These are phyloP conservation scores for Schizopora paradoxa DNA, from an alignment of 1,284 basidiomycete genomes.

Conservation along the genomic window DNA sequence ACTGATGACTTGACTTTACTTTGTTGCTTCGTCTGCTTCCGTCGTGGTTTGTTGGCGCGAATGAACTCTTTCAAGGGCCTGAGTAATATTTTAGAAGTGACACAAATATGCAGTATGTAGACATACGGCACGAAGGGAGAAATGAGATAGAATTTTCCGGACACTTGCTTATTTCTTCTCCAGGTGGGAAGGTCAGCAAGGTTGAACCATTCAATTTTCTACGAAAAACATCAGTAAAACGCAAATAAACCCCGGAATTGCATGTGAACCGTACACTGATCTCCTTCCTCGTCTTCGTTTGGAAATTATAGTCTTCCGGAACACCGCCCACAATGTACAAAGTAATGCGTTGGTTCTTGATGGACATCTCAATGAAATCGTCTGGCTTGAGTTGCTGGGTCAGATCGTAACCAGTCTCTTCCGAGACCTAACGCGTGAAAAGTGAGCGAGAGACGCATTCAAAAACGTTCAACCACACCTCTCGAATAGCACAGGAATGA, in stretches of 20 bases:
- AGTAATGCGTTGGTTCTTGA: slow-evolving; percentile 86
- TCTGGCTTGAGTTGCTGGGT: slow-evolving; percentile 61
- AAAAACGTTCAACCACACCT: slow-evolving; percentile 47
- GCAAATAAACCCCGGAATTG: neutral
- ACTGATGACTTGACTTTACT: slow-evolving; percentile 21
- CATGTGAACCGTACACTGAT: slow-evolving; percentile 68
- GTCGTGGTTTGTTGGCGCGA: slow-evolving; percentile 43
- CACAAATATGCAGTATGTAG: slow-evolving; percentile 9
- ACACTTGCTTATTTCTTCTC: slow-evolving; percentile 71
- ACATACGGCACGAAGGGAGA: slow-evolving; percentile 90
- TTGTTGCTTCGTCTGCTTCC: slow-evolving; percentile 30
- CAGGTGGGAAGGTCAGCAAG: slow-evolving; percentile 90
- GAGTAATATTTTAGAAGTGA: slow-evolving; percentile 18
- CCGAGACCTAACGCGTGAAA: slow-evolving; percentile 61
- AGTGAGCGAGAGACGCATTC: slow-evolving; percentile 2
- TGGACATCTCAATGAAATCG: slow-evolving; percentile 81
- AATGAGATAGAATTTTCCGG: slow-evolving; percentile 92
- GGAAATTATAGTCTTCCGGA: slow-evolving; percentile 85
- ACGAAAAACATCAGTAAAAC: slow-evolving; percentile 15
- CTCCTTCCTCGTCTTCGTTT: slow-evolving; percentile 95
- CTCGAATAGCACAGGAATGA: slow-evolving; percentile 81
- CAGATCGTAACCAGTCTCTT: slow-evolving; percentile 92
- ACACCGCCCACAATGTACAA: slow-evolving; percentile 90
- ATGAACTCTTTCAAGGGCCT: slow-evolving; percentile 67
- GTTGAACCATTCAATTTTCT: slow-evolving; percentile 98